Evolutionary conservation across 768 basidiomycete genomes (phyloP), one percentile per base, ranked within the genome.

Genomic region (Agrocybe chaxingu): DNA sequence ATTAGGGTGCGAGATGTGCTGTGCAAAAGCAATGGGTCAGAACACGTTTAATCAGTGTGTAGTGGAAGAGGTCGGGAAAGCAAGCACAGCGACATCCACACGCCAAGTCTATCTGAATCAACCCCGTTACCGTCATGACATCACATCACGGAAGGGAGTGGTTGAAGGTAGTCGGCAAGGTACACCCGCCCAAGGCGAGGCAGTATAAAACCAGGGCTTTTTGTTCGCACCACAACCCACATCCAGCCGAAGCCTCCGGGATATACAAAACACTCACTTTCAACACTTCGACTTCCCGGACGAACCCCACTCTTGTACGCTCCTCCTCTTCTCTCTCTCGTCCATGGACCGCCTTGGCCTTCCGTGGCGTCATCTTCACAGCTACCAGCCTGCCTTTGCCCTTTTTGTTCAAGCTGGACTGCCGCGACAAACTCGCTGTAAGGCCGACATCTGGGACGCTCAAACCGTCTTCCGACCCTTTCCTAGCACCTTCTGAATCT

Each of bases 201-300:
- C 7, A 19, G 16, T 1, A 24, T 42, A 42, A 24, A 11, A 24
- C 3, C 5, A 5, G 3, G 1, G 24, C 3, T 5, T 3, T 24
- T 24, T 24, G 24, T 5, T 24, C 24, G 24, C 24, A 24, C 24
- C 24, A 24, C 24, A 24, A 24, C 40, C 34, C 11, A 42, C n/a
- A 33, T 4, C 13, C 30, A 48, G 30, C 10, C 45, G 11, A 35
- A 49, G 31, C 33, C 13, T 34, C 51, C 36, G 13, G 35, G 24
- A 46, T 19, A 45, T 43, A 35, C 43, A 52, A 50, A 19, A 32
- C 4, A 72, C 81, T 66, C 60, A 87, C 86, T 68, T 85, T 77
- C n/a, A 93, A 69, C 3, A 94, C 85, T 62, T 90, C 87, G 11
- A 91, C 90, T 68, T 92, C 91, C 24, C 91, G 73, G 29, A 89